Conservation (phyloP, 163 green algal genomes). For the Chlamydomonas reinhardtii region DNA sequence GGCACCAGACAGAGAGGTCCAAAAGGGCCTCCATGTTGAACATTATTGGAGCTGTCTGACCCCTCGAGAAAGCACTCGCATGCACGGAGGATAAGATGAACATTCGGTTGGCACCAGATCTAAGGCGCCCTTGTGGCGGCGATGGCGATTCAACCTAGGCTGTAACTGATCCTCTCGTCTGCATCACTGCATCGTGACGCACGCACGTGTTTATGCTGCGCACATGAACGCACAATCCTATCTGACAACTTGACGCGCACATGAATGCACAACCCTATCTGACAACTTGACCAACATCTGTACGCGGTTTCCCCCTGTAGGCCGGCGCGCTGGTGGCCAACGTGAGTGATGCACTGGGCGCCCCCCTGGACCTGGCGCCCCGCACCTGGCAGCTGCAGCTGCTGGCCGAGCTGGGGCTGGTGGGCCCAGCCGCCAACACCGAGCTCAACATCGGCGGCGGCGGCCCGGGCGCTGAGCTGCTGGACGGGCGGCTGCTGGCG, state of each 20-base stretch:
- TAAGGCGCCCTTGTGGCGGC: neutral
- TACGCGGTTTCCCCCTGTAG: neutral
- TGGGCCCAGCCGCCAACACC: constrained; percentile 5
- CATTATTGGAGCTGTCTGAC: constrained; percentile 55
- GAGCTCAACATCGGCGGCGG: constrained; percentile 19
- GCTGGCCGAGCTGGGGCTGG: constrained; percentile 18
- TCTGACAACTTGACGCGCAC: too few species aligned
- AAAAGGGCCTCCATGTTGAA: constrained; percentile 19
- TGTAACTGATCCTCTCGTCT: constrained; percentile 38
- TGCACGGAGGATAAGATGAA: constrained; percentile 26
- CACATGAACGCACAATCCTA: too few species aligned
- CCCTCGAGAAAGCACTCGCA: constrained; percentile 4
- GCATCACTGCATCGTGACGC: neutral
- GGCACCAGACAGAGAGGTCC: constrained; percentile 41
- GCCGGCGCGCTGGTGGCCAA: constrained; percentile 6
- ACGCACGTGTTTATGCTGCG: too few species aligned
- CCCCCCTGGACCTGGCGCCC: constrained; percentile 4
- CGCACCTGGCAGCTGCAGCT: constrained; percentile 2
- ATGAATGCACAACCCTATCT: too few species aligned
- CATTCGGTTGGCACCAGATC: constrained; percentile 52
- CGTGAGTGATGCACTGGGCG: neutral
- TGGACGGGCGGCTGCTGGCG: constrained; percentile 50
- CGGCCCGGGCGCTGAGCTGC: neutral
- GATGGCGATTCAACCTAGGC: constrained; percentile 16
- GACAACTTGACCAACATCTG: too few species aligned